Conservation (phyloP, 2,329 filamentous ascomycete species). For the Xylariomycetidae sp. region DNA sequence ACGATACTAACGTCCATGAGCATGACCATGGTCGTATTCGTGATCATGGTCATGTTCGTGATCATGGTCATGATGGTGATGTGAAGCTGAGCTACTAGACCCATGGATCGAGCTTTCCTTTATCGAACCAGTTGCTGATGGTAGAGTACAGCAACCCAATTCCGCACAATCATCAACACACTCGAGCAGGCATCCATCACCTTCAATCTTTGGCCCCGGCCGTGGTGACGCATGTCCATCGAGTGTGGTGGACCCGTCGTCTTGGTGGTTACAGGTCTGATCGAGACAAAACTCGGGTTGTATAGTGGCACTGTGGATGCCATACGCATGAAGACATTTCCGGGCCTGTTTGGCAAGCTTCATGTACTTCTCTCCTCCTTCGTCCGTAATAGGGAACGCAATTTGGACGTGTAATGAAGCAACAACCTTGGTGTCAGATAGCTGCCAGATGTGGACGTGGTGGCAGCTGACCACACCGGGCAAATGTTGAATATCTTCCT, state of each 20-base stretch:
- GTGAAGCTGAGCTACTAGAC: conserved; percentile 26
- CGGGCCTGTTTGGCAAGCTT: conserved; percentile 75
- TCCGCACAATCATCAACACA: conserved; percentile 45
- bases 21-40: conserved; percentile 10
- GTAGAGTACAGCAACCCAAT: conserved; percentile 38
- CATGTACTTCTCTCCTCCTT: conserved; percentile 83
- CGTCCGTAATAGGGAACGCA: conserved; percentile 79
- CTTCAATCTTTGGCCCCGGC: conserved; percentile 8
- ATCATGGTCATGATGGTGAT: conserved; percentile 23
- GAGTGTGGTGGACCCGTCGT: conserved; percentile 20
- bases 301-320: conserved; percentile 95
- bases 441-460: conserved; percentile 96
- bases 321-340: conserved; percentile 87
- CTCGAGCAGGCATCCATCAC: conserved; percentile 44
- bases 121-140: conserved; percentile 16
- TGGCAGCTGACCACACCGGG: conserved; percentile 87
- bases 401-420: conserved; percentile 93
- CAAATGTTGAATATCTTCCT: conserved; percentile 81
- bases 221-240: conserved; percentile 21
- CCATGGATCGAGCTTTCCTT: conserved; percentile 29
- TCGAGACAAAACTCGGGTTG: conserved; percentile 81
- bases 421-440: conserved; percentile 90
- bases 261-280: conserved; percentile 35
- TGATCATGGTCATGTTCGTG: conserved; percentile 25
- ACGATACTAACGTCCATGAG: too few species aligned